Evolutionary conservation across 2,329 filamentous ascomycete genomes (phyloP), one percentile per base, ranked within the genome.

Genomic region (Talaromyces sp.): DNA sequence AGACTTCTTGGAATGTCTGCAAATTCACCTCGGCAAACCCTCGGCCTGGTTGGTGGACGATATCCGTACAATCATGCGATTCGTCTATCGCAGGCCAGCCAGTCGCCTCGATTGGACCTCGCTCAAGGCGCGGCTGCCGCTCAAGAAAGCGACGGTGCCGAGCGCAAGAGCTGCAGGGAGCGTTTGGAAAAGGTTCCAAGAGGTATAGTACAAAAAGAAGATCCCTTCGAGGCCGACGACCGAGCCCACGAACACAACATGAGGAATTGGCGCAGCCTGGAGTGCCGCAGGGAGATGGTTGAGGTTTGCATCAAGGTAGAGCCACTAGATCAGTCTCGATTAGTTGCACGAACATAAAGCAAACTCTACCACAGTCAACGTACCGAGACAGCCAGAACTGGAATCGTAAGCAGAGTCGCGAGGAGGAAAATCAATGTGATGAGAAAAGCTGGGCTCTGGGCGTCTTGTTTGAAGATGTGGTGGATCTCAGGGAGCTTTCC

Each of bases 161-260:
- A 94, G 84, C 50, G 87, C 77, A 35, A 81, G 81, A 58, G 88
- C 86, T 27, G 86, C 87, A 4, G 92, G 92, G 55, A 99, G 81
- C 14, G 86, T 86, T 80, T 96, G 88, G 82, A 97, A 96, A 52
- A 99, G 81, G 70, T 88, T 96, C 92, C 93, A 97, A 70, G 79
- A 85, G 57, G 85, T 88, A 78, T 97, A 97, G 83, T 99, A 99
- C 66, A 96, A 78, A 80, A 94, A 93, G 78, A 99, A 97, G 60
- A 96, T 87, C 17, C 85, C 89, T 75, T 99, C 94, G 81, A 99
- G 90, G 24, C 87, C 86, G 43, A 96, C 63, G 59, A 99, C 86
- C 5, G 92, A 96, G 56, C 89, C 90, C 67, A 95, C 89, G 80
- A 97, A 99, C 35, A 92, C 75, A 31, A 80, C 80, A 73, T 99